Evolutionary conservation across 805 yeast genomes (phyloP), one percentile per base, ranked within the genome.

Genomic region (Tetrapisispora pingtungensis): DNA sequence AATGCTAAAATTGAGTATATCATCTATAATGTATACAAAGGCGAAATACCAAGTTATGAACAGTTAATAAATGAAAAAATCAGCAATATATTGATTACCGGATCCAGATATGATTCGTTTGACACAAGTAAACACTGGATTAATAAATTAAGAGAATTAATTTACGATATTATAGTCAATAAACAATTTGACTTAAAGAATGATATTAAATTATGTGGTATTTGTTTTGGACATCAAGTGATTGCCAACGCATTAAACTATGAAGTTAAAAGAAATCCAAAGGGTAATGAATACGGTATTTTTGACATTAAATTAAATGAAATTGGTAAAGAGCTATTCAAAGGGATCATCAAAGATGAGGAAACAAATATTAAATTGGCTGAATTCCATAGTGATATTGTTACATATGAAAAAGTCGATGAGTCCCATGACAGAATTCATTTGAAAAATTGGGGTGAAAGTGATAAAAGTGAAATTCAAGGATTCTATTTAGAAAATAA

Each of bases 181-280:
- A 20, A 39, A 55, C 12, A 35, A 39, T 10, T 49, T 47, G 10
- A 41, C 36, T 5, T 46, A 46, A 12, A 42, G 35, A 10, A 48
- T 24, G 46, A 50, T 22, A 18, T 31, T 6, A 18, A 46, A 47
- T 46, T 78, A 4, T 72, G 76, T 6, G 94, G 95, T 3, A 67
- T 87, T 35, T 87, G 96, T 61, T 87, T 86, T 59, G 96, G 96
- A 6, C 96, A 88, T 62, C 96, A 87, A 59, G 70, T 85, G 20
- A 61, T 87, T 14, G 80, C 78, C 1, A 73, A 81, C 43, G 78
- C 83, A 7, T 60, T 84, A 37, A 90, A 86, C 2, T 73, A 75
- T 20, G 63, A 62, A 38, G 83, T 83, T 3, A 74, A 65, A 10
- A 66, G 77, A 46, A 83, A 78, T 58, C 71, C 71, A 1, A 51